These are phyloP conservation scores for Fusarium stilboides DNA, from an alignment of 2,329 filamentous ascomycete species.

Conservation along the genomic window DNA sequence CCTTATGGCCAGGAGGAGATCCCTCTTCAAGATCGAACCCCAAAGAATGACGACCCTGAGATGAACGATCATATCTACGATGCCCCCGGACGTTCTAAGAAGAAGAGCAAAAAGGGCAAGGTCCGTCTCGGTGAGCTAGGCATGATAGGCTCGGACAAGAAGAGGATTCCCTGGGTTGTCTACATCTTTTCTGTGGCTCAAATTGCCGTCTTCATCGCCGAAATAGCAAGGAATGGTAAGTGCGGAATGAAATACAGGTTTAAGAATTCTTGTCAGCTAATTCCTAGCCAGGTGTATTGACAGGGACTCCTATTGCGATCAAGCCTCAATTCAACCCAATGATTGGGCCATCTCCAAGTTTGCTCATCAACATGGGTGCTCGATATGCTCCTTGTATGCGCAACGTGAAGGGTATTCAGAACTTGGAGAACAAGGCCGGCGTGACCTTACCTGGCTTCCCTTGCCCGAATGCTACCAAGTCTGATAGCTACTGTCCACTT, in stretches of 20 bases:
- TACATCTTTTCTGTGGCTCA: constrained; percentile 85
- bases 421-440: constrained; percentile 52
- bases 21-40: constrained; percentile 67
- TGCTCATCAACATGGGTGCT: constrained; percentile 97
- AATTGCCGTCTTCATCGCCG: constrained; percentile 87
- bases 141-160: constrained; percentile 70
- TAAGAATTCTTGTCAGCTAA: constrained; percentile 20
- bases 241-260: not conserved
- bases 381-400: constrained; percentile 97
- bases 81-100: constrained; percentile 54
- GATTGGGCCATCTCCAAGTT: constrained; percentile 92
- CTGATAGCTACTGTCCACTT: constrained; percentile 76
- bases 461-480: constrained; percentile 84
- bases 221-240: constrained; percentile 87
- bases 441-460: constrained; percentile 70
- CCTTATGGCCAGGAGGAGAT: constrained; percentile 67
- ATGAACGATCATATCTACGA: constrained; percentile 75
- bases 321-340: constrained; percentile 94
- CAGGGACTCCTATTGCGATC: constrained; percentile 82
- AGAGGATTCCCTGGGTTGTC: constrained; percentile 82
- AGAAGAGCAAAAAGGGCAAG: constrained; percentile 60
- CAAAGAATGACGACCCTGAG: constrained; percentile 60
- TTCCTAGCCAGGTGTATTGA: constrained; percentile 74
- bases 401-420: constrained; percentile 77
- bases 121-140: constrained; percentile 72